Evolutionary conservation across 1,284 basidiomycete genomes (phyloP).

Genomic region (Boletellus deceptivus): DNA sequence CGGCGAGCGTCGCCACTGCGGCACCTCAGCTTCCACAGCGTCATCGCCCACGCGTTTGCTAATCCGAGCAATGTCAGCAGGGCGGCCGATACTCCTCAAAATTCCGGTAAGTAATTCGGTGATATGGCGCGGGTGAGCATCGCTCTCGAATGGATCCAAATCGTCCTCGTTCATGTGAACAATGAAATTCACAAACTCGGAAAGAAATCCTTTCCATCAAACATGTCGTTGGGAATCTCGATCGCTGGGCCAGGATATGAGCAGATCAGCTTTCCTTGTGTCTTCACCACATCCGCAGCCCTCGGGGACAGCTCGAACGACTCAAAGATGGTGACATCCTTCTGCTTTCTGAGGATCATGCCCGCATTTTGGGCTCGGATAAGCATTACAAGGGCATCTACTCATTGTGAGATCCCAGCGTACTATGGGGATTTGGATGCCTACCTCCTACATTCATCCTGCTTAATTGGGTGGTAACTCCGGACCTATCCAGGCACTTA

Average conservation of each 20-base stretch:
- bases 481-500: not conserved
- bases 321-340: slow-evolving; percentile 28
- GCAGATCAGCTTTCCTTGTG: slow-evolving; percentile 33
- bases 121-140: slow-evolving; percentile 31
- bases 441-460: slow-evolving; percentile 13
- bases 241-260: slow-evolving; percentile 36
- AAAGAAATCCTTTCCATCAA: slow-evolving; percentile 21
- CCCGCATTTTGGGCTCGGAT: slow-evolving; percentile 14
- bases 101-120: slow-evolving; percentile 34
- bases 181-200: slow-evolving; percentile 29
- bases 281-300: slow-evolving; percentile 10
- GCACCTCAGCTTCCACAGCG: not conserved
- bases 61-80: slow-evolving; percentile 13
- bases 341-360: slow-evolving; percentile 29
- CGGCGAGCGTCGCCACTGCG: too few relatives aligned
- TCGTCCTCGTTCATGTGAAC: slow-evolving; percentile 23
- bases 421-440: not conserved
- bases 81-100: slow-evolving; percentile 24
- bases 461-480: not conserved
- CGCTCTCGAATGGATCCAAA: slow-evolving; percentile 25
- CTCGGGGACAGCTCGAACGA: slow-evolving; percentile 20
- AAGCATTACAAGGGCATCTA: slow-evolving; percentile 25
- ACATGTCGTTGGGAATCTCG: slow-evolving; percentile 14
- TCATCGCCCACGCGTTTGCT: too few relatives aligned
- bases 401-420: not conserved